phyloP scores from a whole-genome alignment of 164 flowering plant species.

The Umbellularia californica region DNA sequence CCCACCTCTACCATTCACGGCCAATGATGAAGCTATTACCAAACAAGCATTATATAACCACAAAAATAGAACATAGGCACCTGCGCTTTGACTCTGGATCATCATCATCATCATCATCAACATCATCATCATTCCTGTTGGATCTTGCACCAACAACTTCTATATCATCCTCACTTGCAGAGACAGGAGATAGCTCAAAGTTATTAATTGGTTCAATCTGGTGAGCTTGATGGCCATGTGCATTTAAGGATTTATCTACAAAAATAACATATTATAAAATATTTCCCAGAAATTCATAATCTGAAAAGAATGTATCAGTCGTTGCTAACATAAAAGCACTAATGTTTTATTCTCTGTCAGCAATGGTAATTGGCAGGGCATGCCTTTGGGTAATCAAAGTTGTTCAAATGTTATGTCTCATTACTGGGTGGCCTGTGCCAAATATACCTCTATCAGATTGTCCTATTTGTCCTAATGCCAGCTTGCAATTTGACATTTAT shows the following conservation, averaged over 20 bases:
- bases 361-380: too few relatives aligned
- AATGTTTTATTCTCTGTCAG: background rate
- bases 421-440: background rate
- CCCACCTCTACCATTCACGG: background rate
- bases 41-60: background rate
- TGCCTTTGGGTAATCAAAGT: too few relatives aligned
- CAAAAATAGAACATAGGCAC: conserved; percentile 15
- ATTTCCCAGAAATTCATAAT: background rate
- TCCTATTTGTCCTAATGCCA: background rate
- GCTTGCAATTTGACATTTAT: background rate
- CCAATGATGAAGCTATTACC: background rate
- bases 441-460: background rate
- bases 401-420: background rate
- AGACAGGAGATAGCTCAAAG: conserved; percentile 19
- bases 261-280: conserved; percentile 11
- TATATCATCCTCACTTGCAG: conserved; percentile 25
- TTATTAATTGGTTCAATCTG: conserved; percentile 19
- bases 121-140: conserved; percentile 30
- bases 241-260: conserved; percentile 32
- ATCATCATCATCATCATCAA: conserved; percentile 35
- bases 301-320: background rate
- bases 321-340: background rate
- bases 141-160: conserved; percentile 17
- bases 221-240: conserved; percentile 22
- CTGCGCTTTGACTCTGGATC: conserved; percentile 42